These are phyloP conservation scores for Paecilomyces sp. DNA, from an alignment of 2,329 filamentous ascomycete genomes.

Conservation along the genomic window DNA sequence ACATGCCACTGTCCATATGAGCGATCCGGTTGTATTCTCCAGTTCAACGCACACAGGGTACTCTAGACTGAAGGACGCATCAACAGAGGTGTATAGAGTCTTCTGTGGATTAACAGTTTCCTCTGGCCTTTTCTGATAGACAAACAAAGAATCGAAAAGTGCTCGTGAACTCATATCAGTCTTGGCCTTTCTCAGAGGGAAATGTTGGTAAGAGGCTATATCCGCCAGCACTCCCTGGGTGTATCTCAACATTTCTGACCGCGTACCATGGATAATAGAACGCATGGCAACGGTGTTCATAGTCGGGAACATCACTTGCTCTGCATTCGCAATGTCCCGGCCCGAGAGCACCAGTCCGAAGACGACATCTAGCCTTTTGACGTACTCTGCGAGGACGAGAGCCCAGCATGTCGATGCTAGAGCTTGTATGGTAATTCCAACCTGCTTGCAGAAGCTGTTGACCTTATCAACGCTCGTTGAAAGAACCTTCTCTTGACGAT, in stretches of 20 bases:
- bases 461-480: constrained; percentile 35
- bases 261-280: constrained; percentile 62
- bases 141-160: constrained; percentile 61
- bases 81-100: constrained; percentile 55
- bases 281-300: constrained; percentile 86
- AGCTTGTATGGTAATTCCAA: constrained; percentile 66
- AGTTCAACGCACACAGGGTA: constrained; percentile 79
- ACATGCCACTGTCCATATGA: constrained; percentile 68
- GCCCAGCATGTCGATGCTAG: constrained; percentile 73
- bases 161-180: constrained; percentile 36
- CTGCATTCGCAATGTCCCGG: constrained; percentile 64
- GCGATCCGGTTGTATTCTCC: constrained; percentile 49
- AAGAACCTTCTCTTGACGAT: constrained; percentile 19
- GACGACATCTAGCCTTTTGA: constrained; percentile 62
- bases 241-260: constrained; percentile 59
- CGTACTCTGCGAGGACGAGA: constrained; percentile 57
- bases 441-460: constrained; percentile 55
- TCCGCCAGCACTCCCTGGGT: constrained; percentile 63
- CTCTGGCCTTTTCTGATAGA: constrained; percentile 53
- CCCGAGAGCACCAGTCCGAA: constrained; percentile 83
- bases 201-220: constrained; percentile 66
- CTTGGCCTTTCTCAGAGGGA: constrained; percentile 66
- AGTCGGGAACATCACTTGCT: constrained; percentile 70
- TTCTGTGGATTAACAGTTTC: constrained; percentile 7
- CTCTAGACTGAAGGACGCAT: constrained; percentile 62